Evolutionary conservation across 441 rosid genomes (phyloP).

Genomic region (Erodium moschatum): DNA sequence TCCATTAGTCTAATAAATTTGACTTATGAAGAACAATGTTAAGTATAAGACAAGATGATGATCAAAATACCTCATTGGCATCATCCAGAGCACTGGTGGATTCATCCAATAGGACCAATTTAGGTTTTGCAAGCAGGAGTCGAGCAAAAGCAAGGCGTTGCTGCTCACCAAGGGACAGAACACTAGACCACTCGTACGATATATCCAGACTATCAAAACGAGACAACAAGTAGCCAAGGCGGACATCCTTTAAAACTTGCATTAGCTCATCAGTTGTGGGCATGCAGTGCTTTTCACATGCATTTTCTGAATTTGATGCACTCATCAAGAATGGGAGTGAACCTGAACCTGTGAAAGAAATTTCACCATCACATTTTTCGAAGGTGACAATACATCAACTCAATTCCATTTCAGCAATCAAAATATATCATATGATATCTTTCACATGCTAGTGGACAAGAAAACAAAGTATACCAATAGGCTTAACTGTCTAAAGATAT

Average conservation of each 20-base stretch:
- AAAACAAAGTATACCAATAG: too few relatives aligned
- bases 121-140: constrained; percentile 67
- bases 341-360: constrained; percentile 27
- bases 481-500: too few relatives aligned
- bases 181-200: constrained; percentile 76
- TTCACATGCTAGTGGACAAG: too few relatives aligned
- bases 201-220: constrained; percentile 68
- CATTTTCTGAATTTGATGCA: constrained; percentile 21
- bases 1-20: neutral
- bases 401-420: too few relatives aligned
- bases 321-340: constrained; percentile 35
- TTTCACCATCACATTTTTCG: too few relatives aligned
- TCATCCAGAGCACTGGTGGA: constrained; percentile 93
- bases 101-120: constrained; percentile 74
- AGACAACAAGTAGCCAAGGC: constrained; percentile 56
- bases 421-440: too few relatives aligned
- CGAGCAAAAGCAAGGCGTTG: constrained; percentile 93
- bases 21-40: neutral
- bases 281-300: constrained; percentile 27
- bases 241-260: constrained; percentile 55
- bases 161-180: constrained; percentile 94
- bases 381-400: too few relatives aligned
- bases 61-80: constrained; percentile 61
- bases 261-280: constrained; percentile 63
- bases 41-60: constrained; percentile 1